Evolutionary conservation across 1,139 yeast genomes (phyloP), one percentile per base, ranked within the genome.

Genomic region (Suhomyces chickasaworum): DNA sequence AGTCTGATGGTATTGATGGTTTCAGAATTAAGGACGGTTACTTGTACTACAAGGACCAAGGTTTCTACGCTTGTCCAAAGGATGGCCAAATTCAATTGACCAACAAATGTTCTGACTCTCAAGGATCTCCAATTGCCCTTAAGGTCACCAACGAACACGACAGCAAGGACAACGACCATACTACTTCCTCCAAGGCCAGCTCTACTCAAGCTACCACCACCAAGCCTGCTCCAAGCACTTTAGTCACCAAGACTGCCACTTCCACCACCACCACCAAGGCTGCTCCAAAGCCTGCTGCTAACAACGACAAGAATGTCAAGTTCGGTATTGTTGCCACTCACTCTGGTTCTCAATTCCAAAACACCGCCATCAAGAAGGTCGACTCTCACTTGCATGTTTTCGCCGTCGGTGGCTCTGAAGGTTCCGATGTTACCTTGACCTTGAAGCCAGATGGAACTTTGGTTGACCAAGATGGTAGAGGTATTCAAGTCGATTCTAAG

Each of bases 361-460:
- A 59, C 48, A 42, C 51, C 6, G 43, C 60, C 3, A 62, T 65
- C 54, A 64, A 58, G 50, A 63, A 63, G 55, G 70, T 61, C 15
- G 53, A 49, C 9, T 50, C 59, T 5, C 69, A 66, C 55, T 61
- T 62, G 10, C 68, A 64, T 34, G 69, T 65, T 7, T 65, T 66
- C 51, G 53, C 65, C 9, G 69, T 67, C 31, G 71, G 69, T 16
- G 71, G 70, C 3, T 32, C 45, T 33, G 64, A 60, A n/a, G 72
- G 71, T 15, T 44, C 52, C 7, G 62, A 52, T 38, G 54, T 63
- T 34, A 45, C 47, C 12, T 57, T 66, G 44, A 53, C 61, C 8
- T 59, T 66, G 53, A 54, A 56, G 27, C 41, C 51, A 7, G 68
- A 65, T 41, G 60, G 61, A 15, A 48, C 66, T 21, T 62, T 67